Base-by-base conservation (phyloP, 495 filamentous ascomycete species). In the Aspergillus campestris region DNA sequence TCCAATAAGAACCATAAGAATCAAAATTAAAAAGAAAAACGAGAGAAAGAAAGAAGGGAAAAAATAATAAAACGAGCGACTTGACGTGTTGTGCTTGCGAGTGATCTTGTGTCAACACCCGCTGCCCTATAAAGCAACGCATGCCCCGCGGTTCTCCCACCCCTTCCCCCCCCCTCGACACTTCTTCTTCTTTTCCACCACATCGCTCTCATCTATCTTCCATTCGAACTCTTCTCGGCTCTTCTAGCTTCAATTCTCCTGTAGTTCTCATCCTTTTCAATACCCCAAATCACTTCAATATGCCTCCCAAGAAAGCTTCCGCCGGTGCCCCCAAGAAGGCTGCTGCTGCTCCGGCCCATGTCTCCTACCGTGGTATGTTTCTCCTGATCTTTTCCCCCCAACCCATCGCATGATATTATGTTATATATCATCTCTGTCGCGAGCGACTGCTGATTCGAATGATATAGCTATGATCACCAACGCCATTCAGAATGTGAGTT, bases 381-480 rank as follows among this genome's bases (percentile, higher is more conserved):
- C 56, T 43, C 43, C 66, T 68, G 63, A 67, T 69, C 64, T 51
- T 69, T 38, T 34, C 13, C 47, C 65, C 54, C 59, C 61, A 66
- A 52, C 49, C 40, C 61, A 69, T 76, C 73, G 70, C 71, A 69
- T 62, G 51, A 50, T 42, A 47, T 57, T 51, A 55, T 48, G 28
- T 18, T 49, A 30, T 1, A 24, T 49, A 61, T 59, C 33, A 34
- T 46, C 56, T 38, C 53, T 45, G 64, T 75, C 74, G 73, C 73
- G 61, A 63, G 59, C 51, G 28, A 56, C 43, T 71, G 60, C 70
- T 76, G 68, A 79, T 71, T 64, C 47, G n/a, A 60, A 42, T 43
- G 40, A 71, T 68, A 68, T 68, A 75, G 72, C 72, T 70, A 79
- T 84, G 80, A 81, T 84, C 65, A 80, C 77, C 65, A 79, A 82